Conservation (phyloP, 176 grass and related monocot genomes). For the Pontederia paniculata region DNA sequence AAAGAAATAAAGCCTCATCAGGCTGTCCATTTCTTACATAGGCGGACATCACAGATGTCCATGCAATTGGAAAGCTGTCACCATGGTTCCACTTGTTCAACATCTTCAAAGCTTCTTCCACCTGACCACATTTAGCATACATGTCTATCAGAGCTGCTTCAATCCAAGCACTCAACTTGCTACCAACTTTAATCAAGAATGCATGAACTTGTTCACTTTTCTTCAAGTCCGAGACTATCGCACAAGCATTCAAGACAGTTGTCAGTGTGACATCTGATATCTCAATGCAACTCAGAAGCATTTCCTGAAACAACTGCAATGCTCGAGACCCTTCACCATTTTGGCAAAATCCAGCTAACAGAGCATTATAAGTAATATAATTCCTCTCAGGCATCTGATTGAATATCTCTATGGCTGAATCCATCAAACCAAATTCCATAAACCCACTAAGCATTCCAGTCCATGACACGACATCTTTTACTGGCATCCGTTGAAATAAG, state of each 20-base stretch:
- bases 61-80: conserved; percentile 42
- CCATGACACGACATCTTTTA: conserved; percentile 53
- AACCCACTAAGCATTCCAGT: conserved; percentile 50
- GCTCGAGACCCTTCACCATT: conserved; percentile 45
- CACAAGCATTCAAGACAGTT: conserved; percentile 47
- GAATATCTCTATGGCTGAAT: conserved; percentile 46
- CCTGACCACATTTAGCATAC: conserved; percentile 32
- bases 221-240: conserved; percentile 44
- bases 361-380: conserved; percentile 45
- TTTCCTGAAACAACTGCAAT: conserved; percentile 32
- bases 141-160: conserved; percentile 55
- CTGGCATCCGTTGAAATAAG: conserved; percentile 48
- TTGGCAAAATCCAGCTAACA: conserved; percentile 49
- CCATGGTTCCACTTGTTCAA: conserved; percentile 34
- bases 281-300: conserved; percentile 38
- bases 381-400: conserved; percentile 52
- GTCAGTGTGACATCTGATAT: conserved; percentile 50
- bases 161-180: conserved; percentile 43
- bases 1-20: conserved; percentile 32
- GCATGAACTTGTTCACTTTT: conserved; percentile 52
- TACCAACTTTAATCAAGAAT: conserved; percentile 43
- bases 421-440: conserved; percentile 54
- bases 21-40: conserved; percentile 43
- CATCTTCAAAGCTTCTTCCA: conserved; percentile 36
- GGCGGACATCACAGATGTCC: conserved; percentile 42